phyloP scores from a whole-genome alignment of 192 early-diverging fungal species.

The Umbelopsis sp. region DNA sequence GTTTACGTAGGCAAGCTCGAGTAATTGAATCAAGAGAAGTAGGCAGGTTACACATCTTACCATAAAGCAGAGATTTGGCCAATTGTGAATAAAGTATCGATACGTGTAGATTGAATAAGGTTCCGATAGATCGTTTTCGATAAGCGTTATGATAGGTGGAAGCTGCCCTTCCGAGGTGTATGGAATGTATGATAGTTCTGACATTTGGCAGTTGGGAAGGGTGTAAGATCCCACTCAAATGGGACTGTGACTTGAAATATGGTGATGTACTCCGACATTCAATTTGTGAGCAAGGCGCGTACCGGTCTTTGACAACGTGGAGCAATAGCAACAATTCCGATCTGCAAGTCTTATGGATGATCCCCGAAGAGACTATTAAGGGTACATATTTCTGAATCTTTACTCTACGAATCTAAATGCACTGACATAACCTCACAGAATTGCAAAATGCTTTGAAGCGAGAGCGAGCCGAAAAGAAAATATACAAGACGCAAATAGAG shows the following conservation, averaged over 20 bases:
- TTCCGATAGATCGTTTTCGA: slow-evolving; percentile 95
- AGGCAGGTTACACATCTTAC: slow-evolving; percentile 37
- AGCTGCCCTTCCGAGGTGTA: slow-evolving; percentile 82
- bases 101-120: slow-evolving; percentile 98
- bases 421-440: neutral
- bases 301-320: neutral
- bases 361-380: neutral
- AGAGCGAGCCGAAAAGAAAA: neutral
- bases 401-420: too few relatives aligned
- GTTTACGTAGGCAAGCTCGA: too few relatives aligned
- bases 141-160: slow-evolving; percentile 71
- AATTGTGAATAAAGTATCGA: slow-evolving; percentile 92
- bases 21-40: neutral
- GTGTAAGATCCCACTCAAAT: neutral
- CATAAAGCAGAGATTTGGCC: slow-evolving; percentile 88
- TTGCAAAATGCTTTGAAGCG: neutral
- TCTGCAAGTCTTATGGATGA: neutral
- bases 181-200: slow-evolving; percentile 44
- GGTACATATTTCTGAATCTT: neutral
- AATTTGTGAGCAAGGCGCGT: too few relatives aligned
- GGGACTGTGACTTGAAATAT: neutral
- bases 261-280: too few relatives aligned
- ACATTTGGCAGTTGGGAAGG: neutral
- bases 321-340: neutral
- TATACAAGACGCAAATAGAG: slow-evolving; percentile 1